Base-by-base conservation (phyloP, 2,329 filamentous ascomycete genomes). In the Alternaria ventricosa region DNA sequence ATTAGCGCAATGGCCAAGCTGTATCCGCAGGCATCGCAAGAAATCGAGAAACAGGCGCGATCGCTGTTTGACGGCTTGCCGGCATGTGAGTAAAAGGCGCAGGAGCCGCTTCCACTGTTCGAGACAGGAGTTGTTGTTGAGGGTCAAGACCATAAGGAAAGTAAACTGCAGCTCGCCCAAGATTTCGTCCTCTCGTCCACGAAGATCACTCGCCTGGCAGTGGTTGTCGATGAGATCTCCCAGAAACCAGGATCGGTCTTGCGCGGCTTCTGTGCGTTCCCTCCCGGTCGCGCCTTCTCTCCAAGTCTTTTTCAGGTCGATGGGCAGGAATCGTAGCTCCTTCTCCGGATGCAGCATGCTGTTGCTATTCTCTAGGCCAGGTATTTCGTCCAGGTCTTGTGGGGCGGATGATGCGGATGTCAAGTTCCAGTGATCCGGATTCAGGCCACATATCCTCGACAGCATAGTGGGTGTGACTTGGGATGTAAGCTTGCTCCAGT, bases 61-160 rank as follows among this genome's bases (percentile, higher is more conserved):
- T 3, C 83, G 79, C 22, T 84, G 80, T 56, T 73, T 71, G 15
- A 89, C 81, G 3, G 87, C 87, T 44, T 73, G 74, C 18, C 80
- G 82, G 69, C 86, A 89, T 0, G 87, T 90, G 54, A 90, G 79
- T 8, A 89, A 78, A 23, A 90, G 76, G 1, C 79, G 79, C 10
- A 90, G 77, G 11, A 90, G 68, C 41, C 88, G 79, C 71, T 88
- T 89, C 88, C 88, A 90, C 72, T 90, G 88, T 73, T 90, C 87
- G 4, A 90, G 78, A 70, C 88, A 90, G 3, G 87, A 89, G 73
- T 87, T 89, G 72, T 90, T 90, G 80, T 88, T 88, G 65, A 90
- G 80, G 6, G 87, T 89, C 62, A 90, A 71, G 3, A 88, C 82
- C 85, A 88, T 89, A 10, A 90, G 76, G 69, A 90, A 90, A 30